Percentiles rank a stretch among this genome's conserved stretches.
These are phyloP conservation scores for Pythium rishiriense DNA, from an alignment of 352 stramenopile genomes.

Conservation along the genomic window DNA sequence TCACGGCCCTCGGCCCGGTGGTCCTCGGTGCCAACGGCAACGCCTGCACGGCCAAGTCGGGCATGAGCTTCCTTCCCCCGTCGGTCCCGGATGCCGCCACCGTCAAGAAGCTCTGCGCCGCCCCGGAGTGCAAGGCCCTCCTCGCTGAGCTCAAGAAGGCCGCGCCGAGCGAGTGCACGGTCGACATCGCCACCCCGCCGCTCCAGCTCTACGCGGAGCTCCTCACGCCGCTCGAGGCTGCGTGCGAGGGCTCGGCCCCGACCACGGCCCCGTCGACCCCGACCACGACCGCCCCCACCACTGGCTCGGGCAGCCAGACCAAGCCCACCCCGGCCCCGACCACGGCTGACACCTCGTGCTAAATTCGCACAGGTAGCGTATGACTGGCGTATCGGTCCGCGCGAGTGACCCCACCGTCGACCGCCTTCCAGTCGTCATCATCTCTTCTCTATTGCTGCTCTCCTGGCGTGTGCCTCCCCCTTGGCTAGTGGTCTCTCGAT, in stretches of 20 bases:
- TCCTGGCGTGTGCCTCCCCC: neutral
- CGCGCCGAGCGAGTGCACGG: constrained; percentile 5
- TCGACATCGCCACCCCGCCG: neutral
- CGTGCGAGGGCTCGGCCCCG: constrained; percentile 1
- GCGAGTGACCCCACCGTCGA: neutral
- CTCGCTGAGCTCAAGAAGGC: constrained; percentile 6
- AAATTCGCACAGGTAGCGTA: neutral
- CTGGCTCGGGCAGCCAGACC: neutral
- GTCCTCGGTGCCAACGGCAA: neutral
- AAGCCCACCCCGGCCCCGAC: constrained; percentile 10
- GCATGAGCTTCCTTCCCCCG: constrained; percentile 13
- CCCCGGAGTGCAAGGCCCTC: constrained; percentile 4
- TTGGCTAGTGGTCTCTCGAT: neutral
- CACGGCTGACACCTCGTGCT: constrained; percentile 12
- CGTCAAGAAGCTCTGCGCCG: constrained; percentile 12
- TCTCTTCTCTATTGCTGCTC: neutral
- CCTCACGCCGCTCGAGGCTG: constrained; percentile 7
- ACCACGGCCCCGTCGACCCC: neutral
- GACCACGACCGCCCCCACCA: neutral
- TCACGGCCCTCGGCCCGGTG: constrained; percentile 4
- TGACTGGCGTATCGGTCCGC: no score
- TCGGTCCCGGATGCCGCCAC: neutral
- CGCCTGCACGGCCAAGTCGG: constrained; percentile 10
- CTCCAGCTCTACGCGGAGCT: constrained; percentile 8
- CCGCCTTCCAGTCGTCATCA: neutral